Evolutionary conservation across 1,139 yeast genomes (phyloP).

Genomic region (Blastobotrys niveus): DNA sequence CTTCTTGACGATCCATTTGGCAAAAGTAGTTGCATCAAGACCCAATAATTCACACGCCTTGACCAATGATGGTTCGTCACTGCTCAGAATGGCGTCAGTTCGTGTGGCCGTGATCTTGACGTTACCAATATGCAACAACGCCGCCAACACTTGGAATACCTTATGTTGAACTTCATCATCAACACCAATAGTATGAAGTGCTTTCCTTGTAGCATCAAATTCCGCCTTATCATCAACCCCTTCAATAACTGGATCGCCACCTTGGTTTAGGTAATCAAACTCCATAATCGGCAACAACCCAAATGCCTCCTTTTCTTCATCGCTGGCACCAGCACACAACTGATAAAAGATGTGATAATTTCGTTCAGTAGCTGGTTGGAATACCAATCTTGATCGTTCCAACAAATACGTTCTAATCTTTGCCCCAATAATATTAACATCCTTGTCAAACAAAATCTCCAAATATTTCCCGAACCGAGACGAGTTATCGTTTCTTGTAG

Average conservation of each 20-base stretch:
- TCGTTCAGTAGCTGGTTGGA: slow-evolving; percentile 84
- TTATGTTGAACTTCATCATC: slow-evolving; percentile 52
- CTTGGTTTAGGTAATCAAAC: slow-evolving; percentile 83
- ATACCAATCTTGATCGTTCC: slow-evolving; percentile 90
- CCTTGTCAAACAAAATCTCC: slow-evolving; percentile 75
- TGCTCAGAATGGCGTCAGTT: slow-evolving; percentile 71
- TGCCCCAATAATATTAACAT: slow-evolving; percentile 84
- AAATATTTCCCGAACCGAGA: slow-evolving; percentile 95
- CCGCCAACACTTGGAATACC: slow-evolving; percentile 78
- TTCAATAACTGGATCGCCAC: slow-evolving; percentile 66
- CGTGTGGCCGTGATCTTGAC: slow-evolving; percentile 82
- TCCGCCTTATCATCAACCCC: slow-evolving; percentile 82
- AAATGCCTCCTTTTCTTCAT: slow-evolving; percentile 52
- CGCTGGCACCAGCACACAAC: slow-evolving; percentile 68
- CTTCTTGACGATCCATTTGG: slow-evolving; percentile 91
- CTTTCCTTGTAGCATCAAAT: slow-evolving; percentile 65
- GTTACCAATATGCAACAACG: slow-evolving; percentile 88
- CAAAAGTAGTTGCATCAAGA: slow-evolving; percentile 63
- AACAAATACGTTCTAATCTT: slow-evolving; percentile 85
- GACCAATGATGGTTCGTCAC: slow-evolving; percentile 80
- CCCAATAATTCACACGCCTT: slow-evolving; percentile 86
- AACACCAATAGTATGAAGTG: slow-evolving; percentile 76
- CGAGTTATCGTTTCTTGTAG: slow-evolving; percentile 94
- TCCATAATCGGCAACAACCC: slow-evolving; percentile 57
- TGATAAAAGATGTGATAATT: slow-evolving; percentile 96